Evolutionary conservation across 345 rosid genomes (phyloP), one percentile per base, ranked within the genome.

Genomic region (Cardamine chenopodiifolia): DNA sequence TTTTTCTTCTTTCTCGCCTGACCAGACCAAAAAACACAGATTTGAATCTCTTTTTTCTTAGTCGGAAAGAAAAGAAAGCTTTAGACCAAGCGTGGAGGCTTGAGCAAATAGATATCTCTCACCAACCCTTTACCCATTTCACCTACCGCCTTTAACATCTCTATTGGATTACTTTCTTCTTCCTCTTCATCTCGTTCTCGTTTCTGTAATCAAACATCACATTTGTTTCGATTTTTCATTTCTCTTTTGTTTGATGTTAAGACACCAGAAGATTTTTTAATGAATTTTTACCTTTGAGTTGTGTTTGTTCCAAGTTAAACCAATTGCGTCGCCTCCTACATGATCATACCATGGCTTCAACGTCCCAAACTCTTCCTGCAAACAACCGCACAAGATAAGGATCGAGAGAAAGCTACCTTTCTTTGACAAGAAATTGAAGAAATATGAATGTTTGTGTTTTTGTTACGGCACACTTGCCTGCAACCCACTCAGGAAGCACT

Each of bases 91-190:
- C 82, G 82, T 62, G 91, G 93, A 56, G 90, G 74, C 84, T 90
- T 89, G 47, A 95, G 82, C 73, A 85, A 67, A 72, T 89, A 78
- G 35, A 90, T 77, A 66, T 90, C 86, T 62, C 86, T 83, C 68
- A 90, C 93, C 25, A 95, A 80, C 50, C 99, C 97, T 85, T 87
- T 88, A 73, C 99, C 99, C 54, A 81, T 70, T 78, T 92, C 88
- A 32, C 96, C 91, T 2, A 85, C 80, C 11, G 79, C 74, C 73
- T 82, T 90, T 62, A 95, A 78, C 71, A 84, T 53, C 70, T 81
- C 82, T 58, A 72, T 74, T 10, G 89, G 89, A 71, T 85, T 81
- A 23, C 72, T 76, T 37, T 44, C 82, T 14, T 39, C 82, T 19
- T 77, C 85, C 4, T 82, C 77, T 68, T 84, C 89, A 2, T 83